These are phyloP conservation scores for Liriodendron chinense DNA, from an alignment of 164 flowering plant genomes.

Conservation along the genomic window DNA sequence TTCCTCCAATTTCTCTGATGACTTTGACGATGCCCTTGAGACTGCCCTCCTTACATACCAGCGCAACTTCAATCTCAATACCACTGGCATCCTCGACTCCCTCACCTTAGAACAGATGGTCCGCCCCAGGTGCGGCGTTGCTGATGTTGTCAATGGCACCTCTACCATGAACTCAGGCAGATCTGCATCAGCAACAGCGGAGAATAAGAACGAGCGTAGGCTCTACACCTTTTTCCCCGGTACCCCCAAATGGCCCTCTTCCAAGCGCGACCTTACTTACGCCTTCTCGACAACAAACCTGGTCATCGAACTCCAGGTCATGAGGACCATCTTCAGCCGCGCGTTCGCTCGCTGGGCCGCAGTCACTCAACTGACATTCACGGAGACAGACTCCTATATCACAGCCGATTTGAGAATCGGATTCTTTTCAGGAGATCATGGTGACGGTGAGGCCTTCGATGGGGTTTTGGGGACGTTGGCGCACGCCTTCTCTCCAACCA, in stretches of 20 bases:
- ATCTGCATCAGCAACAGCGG: background rate
- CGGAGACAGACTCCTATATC: constrained; percentile 23
- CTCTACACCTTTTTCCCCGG: constrained; percentile 53
- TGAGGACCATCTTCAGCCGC: constrained; percentile 32
- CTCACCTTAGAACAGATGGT: constrained; percentile 40
- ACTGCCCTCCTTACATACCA: constrained; percentile 54
- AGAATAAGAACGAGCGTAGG: constrained; percentile 20
- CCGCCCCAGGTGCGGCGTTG: constrained; percentile 67
- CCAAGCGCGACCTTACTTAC: constrained; percentile 43
- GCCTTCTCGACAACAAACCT: constrained; percentile 37
- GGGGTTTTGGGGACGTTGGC: constrained; percentile 65
- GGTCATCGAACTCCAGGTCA: constrained; percentile 19
- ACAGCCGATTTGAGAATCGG: constrained; percentile 58
- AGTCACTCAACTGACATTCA: constrained; percentile 53
- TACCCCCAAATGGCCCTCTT: constrained; percentile 43
- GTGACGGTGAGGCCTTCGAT: constrained; percentile 77
- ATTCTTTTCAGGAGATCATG: constrained; percentile 59
- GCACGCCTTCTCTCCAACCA: constrained; percentile 68
- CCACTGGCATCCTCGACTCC: constrained; percentile 55
- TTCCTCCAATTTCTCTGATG: constrained; percentile 50
- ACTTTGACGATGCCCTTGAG: constrained; percentile 41
- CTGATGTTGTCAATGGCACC: constrained; percentile 38
- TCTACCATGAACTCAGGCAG: constrained; percentile 18
- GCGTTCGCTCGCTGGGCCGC: constrained; percentile 64
- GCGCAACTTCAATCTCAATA: constrained; percentile 40